Percentiles rank a stretch among this genome's conserved stretches.
phyloP scores from a whole-genome alignment of 805 yeast species.

The Lachancea kluyveri region DNA sequence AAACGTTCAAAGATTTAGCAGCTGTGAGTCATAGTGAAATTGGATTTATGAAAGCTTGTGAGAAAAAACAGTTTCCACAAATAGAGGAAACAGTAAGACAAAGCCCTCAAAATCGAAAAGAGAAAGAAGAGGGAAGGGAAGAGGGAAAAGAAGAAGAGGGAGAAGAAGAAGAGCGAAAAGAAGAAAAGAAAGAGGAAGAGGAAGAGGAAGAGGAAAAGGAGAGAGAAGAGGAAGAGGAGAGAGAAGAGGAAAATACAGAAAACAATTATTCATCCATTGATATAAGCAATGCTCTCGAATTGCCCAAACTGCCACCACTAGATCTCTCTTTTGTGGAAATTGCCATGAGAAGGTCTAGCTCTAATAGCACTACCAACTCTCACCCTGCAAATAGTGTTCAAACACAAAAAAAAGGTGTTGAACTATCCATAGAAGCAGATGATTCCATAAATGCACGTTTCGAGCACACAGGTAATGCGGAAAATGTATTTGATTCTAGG shows the following conservation, averaged over 20 bases:
- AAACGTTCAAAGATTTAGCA: constrained; percentile 3
- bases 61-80: background rate
- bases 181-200: constrained; percentile 7
- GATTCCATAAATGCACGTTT: too few species aligned
- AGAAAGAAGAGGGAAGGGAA: too few species aligned
- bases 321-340: constrained; percentile 1
- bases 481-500: too few species aligned
- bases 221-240: background rate
- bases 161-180: constrained; percentile 1
- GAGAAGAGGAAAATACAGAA: constrained; percentile 1
- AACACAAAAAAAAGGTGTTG: too few species aligned
- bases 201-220: constrained; percentile 1
- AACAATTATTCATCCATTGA: background rate
- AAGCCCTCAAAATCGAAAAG: background rate
- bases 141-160: background rate
- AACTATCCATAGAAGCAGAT: too few species aligned
- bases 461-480: too few species aligned
- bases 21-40: background rate
- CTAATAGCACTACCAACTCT: constrained; percentile 1
- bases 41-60: background rate
- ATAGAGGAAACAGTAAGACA: background rate
- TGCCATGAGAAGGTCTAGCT: constrained; percentile 1
- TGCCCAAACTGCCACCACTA: constrained; percentile 3
- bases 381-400: too few species aligned
- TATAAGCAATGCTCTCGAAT: constrained; percentile 1